Percentiles rank a stretch among this genome's conserved stretches.
Conservation (phyloP, 768 basidiomycete species). For the Xerocomellus chrysenteron region DNA sequence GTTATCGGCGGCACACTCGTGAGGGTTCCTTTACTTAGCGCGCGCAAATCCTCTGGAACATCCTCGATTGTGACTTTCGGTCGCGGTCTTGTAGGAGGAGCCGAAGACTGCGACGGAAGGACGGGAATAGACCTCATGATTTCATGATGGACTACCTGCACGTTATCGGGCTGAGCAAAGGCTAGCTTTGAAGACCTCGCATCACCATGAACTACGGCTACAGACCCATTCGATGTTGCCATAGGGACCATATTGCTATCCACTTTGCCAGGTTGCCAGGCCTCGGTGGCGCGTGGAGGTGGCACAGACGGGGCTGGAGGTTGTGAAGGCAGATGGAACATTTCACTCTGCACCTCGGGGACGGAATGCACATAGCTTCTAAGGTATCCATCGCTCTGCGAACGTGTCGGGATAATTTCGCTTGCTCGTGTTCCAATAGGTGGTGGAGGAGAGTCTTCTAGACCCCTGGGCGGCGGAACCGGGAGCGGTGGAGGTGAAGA, state of each 20-base stretch:
- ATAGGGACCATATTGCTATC: not conserved
- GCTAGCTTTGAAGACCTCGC: not conserved
- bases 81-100: conserved; percentile 13
- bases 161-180: conserved; percentile 5
- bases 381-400: conserved; percentile 5
- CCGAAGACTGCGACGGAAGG: conserved; percentile 10
- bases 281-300: conserved; percentile 2
- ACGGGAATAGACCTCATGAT: conserved; percentile 3
- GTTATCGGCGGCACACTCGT: not conserved
- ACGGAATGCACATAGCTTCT: conserved; percentile 1
- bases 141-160: conserved; percentile 12
- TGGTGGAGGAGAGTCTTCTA: conserved; percentile 20
- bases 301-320: not conserved
- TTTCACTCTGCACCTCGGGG: conserved; percentile 24
- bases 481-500: conserved; percentile 32
- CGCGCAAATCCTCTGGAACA: conserved; percentile 23
- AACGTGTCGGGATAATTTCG: conserved; percentile 26
- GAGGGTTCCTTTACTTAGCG: conserved; percentile 11
- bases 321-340: conserved; percentile 21
- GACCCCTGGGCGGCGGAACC: conserved; percentile 28
- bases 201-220: conserved; percentile 3
- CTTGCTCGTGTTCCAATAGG: conserved; percentile 25
- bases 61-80: conserved; percentile 32
- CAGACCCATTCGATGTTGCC: not conserved
- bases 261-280: conserved; percentile 4